A percentile compares a stretch with the other conserved stretches of the same genome.
Evolutionary conservation across 441 rosid species (phyloP).

Genomic region (Euphorbia corollata): DNA sequence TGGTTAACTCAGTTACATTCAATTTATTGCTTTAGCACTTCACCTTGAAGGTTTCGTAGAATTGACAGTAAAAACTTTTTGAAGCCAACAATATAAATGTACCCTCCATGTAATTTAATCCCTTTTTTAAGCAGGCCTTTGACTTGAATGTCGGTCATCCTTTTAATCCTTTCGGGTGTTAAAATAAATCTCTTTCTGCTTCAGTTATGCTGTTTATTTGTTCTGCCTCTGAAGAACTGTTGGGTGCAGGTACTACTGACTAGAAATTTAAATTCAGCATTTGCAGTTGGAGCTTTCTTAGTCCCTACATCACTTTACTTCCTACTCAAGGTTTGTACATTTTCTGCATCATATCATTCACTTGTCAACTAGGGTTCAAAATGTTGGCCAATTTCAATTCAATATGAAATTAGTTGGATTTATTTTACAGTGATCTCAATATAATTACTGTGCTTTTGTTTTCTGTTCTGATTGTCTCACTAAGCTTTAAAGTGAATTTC

Average conservation of each 20-base stretch:
- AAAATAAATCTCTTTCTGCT: not conserved
- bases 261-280: conserved; percentile 43
- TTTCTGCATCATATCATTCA: not conserved
- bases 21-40: too few species aligned
- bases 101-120: not conserved
- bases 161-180: not conserved
- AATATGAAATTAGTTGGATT: not conserved
- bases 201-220: conserved; percentile 10
- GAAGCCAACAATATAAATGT: not conserved
- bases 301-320: conserved; percentile 84
- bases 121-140: not conserved
- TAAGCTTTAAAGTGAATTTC: not conserved
- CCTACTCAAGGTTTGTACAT: conserved; percentile 59
- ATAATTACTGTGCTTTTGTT: not conserved
- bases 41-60: too few species aligned
- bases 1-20: too few species aligned
- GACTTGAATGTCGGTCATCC: not conserved
- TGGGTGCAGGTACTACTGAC: conserved; percentile 74
- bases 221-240: conserved; percentile 27
- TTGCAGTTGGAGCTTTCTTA: conserved; percentile 79
- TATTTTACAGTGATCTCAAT: not conserved
- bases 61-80: not conserved
- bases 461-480: not conserved
- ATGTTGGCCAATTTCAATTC: conserved; percentile 5
- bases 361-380: conserved; percentile 10